Evolutionary conservation across 1,284 basidiomycete species (phyloP).

Genomic region (Cutaneotrichosporon cutaneum): DNA sequence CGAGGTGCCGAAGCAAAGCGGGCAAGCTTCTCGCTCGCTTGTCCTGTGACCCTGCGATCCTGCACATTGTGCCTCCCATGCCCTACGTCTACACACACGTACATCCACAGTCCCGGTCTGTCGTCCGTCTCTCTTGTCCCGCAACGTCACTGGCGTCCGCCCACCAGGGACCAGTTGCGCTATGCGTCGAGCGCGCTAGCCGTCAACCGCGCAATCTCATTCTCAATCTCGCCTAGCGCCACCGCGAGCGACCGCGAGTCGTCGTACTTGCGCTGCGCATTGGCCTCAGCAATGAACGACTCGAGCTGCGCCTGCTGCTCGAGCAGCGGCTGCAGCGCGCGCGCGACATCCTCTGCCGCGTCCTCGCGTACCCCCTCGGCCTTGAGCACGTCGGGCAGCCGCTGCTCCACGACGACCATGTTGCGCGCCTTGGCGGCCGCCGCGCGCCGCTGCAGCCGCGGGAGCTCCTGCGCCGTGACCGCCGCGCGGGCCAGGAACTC

Average conservation of each 20-base stretch:
- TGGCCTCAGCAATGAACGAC: slow-evolving; percentile 65
- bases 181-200: slow-evolving; percentile 12
- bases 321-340: slow-evolving; percentile 73
- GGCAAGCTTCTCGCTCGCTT: neutral
- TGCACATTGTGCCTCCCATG: neutral
- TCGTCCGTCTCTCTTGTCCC: neutral
- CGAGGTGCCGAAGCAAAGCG: neutral
- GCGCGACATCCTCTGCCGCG: slow-evolving; percentile 63
- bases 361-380: slow-evolving; percentile 28
- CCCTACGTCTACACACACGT: neutral
- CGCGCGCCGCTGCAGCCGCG: slow-evolving; percentile 57
- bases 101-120: neutral
- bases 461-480: slow-evolving; percentile 57
- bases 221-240: slow-evolving; percentile 73
- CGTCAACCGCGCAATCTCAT: slow-evolving; percentile 69
- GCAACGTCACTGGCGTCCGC: neutral
- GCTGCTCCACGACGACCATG: slow-evolving; percentile 35
- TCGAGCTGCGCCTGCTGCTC: slow-evolving; percentile 88
- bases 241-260: slow-evolving; percentile 73
- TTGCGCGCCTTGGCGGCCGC: slow-evolving; percentile 33
- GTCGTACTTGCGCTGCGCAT: slow-evolving; percentile 81
- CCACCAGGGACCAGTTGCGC: neutral
- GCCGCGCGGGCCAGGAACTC: slow-evolving; percentile 78
- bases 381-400: slow-evolving; percentile 31
- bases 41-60: neutral